Evolutionary conservation across 768 basidiomycete genomes (phyloP).

Genomic region (Boletus vermiculosoides): DNA sequence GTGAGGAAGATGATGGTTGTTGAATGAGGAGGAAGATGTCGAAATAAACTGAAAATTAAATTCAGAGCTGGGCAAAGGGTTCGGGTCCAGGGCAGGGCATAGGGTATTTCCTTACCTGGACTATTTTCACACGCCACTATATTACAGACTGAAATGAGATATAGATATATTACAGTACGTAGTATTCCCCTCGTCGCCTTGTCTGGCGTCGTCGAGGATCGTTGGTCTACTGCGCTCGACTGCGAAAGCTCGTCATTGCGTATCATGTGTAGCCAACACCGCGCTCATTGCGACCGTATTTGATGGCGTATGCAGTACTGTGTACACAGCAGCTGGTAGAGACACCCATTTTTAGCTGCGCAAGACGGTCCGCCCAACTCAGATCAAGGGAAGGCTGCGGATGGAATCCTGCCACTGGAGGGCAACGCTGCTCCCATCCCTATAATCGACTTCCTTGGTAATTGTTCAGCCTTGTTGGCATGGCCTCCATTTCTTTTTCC

Average conservation of each 20-base stretch:
- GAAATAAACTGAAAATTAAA: constrained; percentile 60
- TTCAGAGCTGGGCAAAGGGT: constrained; percentile 74
- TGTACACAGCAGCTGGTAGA: not conserved
- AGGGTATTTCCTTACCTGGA: constrained; percentile 30
- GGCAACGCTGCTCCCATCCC: constrained; percentile 1
- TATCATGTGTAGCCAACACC: not conserved
- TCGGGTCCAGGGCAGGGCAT: constrained; percentile 45
- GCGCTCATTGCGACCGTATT: not conserved
- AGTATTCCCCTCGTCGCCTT: not conserved
- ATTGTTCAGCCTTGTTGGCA: constrained; percentile 21
- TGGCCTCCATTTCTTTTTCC: constrained; percentile 12
- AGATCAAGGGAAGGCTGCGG: constrained; percentile 1
- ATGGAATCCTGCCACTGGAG: not conserved
- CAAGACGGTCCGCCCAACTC: constrained; percentile 1
- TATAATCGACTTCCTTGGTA: constrained; percentile 8
- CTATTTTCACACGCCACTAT: constrained; percentile 26
- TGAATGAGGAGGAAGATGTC: constrained; percentile 43
- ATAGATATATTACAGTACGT: constrained; percentile 1
- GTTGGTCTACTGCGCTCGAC: not conserved
- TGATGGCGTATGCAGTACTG: not conserved
- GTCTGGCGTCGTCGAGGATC: constrained; percentile 1
- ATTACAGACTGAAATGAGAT: constrained; percentile 4
- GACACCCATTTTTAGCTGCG: constrained; percentile 9
- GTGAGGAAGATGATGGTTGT: constrained; percentile 47
- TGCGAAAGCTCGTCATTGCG: not conserved